Conservation (phyloP, 179 eudicot species). For the Nepenthes alata region DNA sequence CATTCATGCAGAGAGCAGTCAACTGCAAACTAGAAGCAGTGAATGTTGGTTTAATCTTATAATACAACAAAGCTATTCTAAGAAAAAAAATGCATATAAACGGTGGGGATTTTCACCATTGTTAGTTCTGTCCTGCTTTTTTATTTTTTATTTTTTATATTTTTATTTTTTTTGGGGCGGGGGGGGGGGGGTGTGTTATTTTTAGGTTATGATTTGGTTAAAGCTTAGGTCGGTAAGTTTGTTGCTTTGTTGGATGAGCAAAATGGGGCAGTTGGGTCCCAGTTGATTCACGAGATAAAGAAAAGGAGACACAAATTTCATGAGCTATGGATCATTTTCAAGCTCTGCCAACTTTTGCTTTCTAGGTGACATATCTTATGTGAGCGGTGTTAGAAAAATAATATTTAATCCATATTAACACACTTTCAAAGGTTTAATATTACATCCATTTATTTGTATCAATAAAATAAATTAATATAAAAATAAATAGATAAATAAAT, state of each 20-base stretch:
- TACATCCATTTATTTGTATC: no score
- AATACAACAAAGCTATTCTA: neutral
- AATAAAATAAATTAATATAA: no score
- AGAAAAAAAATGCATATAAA: neutral
- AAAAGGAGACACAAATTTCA: slow-evolving; percentile 27
- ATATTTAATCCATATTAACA: no score
- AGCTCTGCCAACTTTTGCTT: neutral
- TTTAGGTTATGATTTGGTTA: neutral
- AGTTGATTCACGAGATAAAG: slow-evolving; percentile 54
- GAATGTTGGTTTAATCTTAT: slow-evolving; percentile 9
- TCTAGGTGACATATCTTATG: no score
- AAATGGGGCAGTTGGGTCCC: slow-evolving; percentile 24
- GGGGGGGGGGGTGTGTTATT: no score
- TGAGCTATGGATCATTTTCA: slow-evolving; percentile 13
- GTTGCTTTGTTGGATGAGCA: slow-evolving; percentile 18
- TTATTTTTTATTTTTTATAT: no score
- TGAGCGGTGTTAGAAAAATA: no score
- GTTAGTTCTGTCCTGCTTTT: neutral
- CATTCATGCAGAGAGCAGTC: slow-evolving; percentile 52
- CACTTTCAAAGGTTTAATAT: no score
- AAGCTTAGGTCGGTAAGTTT: neutral
- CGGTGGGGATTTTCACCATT: neutral
- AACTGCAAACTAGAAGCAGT: slow-evolving; percentile 50
- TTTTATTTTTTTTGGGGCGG: neutral
- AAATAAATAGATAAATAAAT: no score